These are phyloP conservation scores for Aphanomyces stellatus DNA, from an alignment of 352 stramenopile genomes.

Conservation along the genomic window DNA sequence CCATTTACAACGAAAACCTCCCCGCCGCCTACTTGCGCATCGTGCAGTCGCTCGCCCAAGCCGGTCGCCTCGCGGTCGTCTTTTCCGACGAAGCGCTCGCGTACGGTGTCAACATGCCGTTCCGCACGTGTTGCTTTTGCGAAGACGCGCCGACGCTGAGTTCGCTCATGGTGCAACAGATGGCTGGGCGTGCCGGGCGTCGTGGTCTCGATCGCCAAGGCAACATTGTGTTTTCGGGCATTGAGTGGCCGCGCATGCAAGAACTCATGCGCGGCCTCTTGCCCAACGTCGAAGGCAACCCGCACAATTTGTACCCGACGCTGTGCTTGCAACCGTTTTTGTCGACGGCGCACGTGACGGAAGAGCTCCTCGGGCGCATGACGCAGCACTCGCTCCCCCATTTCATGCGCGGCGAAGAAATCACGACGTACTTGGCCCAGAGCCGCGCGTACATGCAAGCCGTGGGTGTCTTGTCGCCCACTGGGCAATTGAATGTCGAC, in stretches of 20 bases:
- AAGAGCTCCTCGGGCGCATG: conserved; percentile 85
- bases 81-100: conserved; percentile 97
- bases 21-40: conserved; percentile 92
- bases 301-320: conserved; percentile 87
- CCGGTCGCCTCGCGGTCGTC: conserved; percentile 95
- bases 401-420: conserved; percentile 44
- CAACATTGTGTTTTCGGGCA: conserved; percentile 94
- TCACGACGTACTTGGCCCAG: conserved; percentile 76
- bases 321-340: conserved; percentile 89
- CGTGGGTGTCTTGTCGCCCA: conserved; percentile 64
- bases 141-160: conserved; percentile 95
- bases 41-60: conserved; percentile 94
- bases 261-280: conserved; percentile 95
- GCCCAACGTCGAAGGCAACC: conserved; percentile 88
- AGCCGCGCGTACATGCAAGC: conserved; percentile 88
- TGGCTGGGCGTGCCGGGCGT: conserved; percentile 96
- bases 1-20: conserved; percentile 98
- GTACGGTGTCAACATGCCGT: conserved; percentile 99
- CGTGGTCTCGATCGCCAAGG: conserved; percentile 96
- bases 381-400: conserved; percentile 71
- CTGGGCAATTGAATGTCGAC: conserved; percentile 55
- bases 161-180: conserved; percentile 98
- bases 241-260: conserved; percentile 93
- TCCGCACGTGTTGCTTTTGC: conserved; percentile 97
- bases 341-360: conserved; percentile 80